A percentile compares a stretch with the other conserved stretches of the same genome.
These are phyloP conservation scores for Sugiyamaella marilandica DNA, from an alignment of 805 yeast species.

Conservation along the genomic window DNA sequence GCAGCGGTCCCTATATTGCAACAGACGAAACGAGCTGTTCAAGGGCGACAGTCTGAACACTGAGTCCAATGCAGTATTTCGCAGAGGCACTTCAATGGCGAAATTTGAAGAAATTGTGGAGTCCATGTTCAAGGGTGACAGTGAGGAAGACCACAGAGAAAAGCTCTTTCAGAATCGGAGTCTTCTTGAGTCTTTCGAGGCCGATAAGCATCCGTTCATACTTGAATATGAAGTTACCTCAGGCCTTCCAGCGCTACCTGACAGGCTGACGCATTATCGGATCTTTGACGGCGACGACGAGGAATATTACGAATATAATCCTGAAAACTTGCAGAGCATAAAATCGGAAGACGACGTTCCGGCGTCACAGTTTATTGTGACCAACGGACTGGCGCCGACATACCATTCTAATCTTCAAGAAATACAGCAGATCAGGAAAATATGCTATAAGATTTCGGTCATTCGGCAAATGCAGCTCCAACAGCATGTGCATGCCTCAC, in stretches of 20 bases:
- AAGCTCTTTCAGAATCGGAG: constrained; percentile 19
- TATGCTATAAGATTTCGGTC: constrained; percentile 82
- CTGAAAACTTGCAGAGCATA: not conserved
- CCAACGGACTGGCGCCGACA: constrained; percentile 55
- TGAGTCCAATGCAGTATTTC: constrained; percentile 63
- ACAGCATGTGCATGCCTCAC: constrained; percentile 67
- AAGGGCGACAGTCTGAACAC: constrained; percentile 52
- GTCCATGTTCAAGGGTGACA: constrained; percentile 19
- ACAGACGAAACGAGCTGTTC: constrained; percentile 63
- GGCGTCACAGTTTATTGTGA: constrained; percentile 40
- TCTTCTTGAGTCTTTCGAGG: constrained; percentile 23
- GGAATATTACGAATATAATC: constrained; percentile 36
- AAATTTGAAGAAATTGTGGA: constrained; percentile 38
- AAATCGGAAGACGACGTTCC: constrained; percentile 14
- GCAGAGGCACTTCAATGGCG: constrained; percentile 65
- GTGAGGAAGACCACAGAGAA: constrained; percentile 10
- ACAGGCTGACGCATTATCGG: constrained; percentile 37
- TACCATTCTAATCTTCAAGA: constrained; percentile 63
- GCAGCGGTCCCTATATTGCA: constrained; percentile 69
- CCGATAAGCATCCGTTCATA: constrained; percentile 34
- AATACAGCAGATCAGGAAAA: constrained; percentile 82
- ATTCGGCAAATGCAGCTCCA: constrained; percentile 89
- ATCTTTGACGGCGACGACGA: constrained; percentile 47
- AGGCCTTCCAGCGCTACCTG: constrained; percentile 62
- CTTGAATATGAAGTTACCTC: constrained; percentile 83